These are phyloP conservation scores for Prunus padus DNA, from an alignment of 306 rosid species.

Conservation along the genomic window DNA sequence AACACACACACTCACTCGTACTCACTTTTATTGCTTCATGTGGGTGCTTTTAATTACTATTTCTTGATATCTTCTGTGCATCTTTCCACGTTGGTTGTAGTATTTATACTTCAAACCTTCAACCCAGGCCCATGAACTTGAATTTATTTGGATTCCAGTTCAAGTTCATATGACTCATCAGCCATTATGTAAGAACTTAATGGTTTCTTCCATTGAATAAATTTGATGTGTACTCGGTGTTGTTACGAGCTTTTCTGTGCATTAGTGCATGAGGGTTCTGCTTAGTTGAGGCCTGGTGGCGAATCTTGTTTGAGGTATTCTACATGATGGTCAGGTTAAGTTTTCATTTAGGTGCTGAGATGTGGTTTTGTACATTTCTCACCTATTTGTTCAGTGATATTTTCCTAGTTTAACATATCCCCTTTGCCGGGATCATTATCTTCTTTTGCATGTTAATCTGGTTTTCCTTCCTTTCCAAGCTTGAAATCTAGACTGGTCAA, in stretches of 20 bases:
- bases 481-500: too few species aligned
- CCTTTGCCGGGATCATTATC: background rate
- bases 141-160: background rate
- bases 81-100: background rate
- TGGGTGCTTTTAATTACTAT: background rate
- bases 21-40: background rate
- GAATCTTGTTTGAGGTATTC: background rate
- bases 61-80: background rate
- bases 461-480: background rate
- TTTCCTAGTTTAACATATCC: background rate
- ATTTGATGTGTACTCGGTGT: background rate
- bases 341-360: background rate
- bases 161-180: background rate
- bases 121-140: background rate
- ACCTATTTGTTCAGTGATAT: background rate
- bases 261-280: background rate
- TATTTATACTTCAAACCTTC: background rate
- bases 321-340: background rate
- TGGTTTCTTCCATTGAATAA: background rate
- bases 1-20: background rate
- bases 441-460: background rate
- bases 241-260: background rate
- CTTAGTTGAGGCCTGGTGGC: background rate
- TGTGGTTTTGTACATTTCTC: background rate
- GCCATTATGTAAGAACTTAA: background rate